A percentile compares a stretch with the other conserved stretches of the same genome.
These are phyloP conservation scores for Colletotrichum salicis DNA, from an alignment of 2,329 filamentous ascomycete species.

Conservation along the genomic window DNA sequence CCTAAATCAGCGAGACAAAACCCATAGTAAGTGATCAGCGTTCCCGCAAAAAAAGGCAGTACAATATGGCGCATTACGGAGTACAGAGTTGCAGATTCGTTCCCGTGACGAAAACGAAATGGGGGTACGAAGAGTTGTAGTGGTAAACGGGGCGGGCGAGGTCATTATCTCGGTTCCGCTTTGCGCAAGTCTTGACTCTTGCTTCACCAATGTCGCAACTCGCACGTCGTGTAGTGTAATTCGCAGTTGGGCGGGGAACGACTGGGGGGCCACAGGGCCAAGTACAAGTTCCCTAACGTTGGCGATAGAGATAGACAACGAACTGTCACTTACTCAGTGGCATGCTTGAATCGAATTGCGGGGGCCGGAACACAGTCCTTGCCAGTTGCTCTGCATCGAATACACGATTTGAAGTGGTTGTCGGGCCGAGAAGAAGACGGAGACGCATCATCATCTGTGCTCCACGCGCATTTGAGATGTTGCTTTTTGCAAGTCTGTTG, in stretches of 20 bases:
- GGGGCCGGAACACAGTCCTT: conserved; percentile 18
- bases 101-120: conserved; percentile 10
- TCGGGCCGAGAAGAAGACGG: conserved; percentile 18
- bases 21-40: conserved; percentile 22
- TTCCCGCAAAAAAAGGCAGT: background rate
- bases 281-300: background rate
- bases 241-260: background rate
- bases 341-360: conserved; percentile 18
- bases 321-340: conserved; percentile 7
- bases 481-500: conserved; percentile 19
- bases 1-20: background rate
- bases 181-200: background rate
- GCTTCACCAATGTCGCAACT: conserved; percentile 3
- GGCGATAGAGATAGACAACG: background rate
- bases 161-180: background rate
- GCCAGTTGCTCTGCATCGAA: conserved; percentile 26
- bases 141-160: no score
- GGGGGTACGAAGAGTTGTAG: background rate
- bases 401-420: conserved; percentile 2
- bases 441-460: conserved; percentile 16
- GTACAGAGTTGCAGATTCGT: background rate
- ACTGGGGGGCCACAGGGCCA: background rate
- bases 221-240: background rate
- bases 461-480: conserved; percentile 27
- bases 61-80: background rate